Evolutionary conservation across 805 yeast genomes (phyloP), one percentile per base, ranked within the genome.

Genomic region (Jamesozyma jinghongensis): DNA sequence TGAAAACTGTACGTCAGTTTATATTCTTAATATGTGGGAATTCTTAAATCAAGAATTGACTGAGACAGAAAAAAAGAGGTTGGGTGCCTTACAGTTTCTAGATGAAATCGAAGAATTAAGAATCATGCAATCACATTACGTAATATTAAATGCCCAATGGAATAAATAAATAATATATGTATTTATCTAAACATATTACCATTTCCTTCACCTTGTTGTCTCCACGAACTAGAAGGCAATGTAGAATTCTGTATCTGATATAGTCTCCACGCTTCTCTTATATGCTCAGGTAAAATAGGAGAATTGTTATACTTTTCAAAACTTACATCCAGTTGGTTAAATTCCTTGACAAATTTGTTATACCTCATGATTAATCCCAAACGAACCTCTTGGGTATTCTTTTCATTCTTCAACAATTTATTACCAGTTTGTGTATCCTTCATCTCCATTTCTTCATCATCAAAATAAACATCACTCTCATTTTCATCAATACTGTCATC

Each of bases 261-360:
- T 36, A 82, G 59, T 50, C 94, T 68, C 90, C 94, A 85, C 1
- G 96, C 96, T 52, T 86, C 95, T 38, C 94, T 64, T 22, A 88
- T 70, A 55, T 88, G 94, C 45, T 84, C 87, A 0, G 97, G 95
- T 27, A 76, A 68, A 34, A 88, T 59, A 1, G 95, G 95, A 36
- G 69, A 69, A 32, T 66, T 56, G 14, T 59, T 62, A 51, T 71
- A 59, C 37, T 55, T 58, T 37, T 61, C 65, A 19, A 59, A 50
- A 40, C 60, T 57, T 3, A 56, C 59, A 44, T 59, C 62, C 19
- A 54, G 32, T 10, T 42, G 32, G 36, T 61, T 59, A 42, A 61
- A 61, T 31, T 50, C 50, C 32, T 45, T 48, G 10, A 57, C 62
- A 26, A 58, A 40, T 35, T 46, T 47, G 42, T 61, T 61, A 40